Evolutionary conservation across 139 green algal species (phyloP), one percentile per base, ranked within the genome.

Genomic region (Pseudopediastrum boryanum): DNA sequence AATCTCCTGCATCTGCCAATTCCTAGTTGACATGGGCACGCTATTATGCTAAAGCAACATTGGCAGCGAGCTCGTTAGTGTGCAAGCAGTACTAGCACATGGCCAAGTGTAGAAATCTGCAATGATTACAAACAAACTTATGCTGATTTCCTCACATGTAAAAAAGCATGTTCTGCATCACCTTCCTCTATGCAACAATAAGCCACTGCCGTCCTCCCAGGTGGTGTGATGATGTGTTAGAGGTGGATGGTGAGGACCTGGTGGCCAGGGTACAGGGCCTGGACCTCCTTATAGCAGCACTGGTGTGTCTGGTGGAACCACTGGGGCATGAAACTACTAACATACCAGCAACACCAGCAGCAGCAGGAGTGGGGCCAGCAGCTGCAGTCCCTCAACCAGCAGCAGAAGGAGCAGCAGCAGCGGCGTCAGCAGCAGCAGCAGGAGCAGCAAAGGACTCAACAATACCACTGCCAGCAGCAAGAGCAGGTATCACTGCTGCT

Each of bases 211-310:
- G 71, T 77, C 33, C 48, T 51, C 42, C 33, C 84, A 50, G 41
- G 63, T 23, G 38, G 74, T n/a, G n/a, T n/a, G n/a, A n/a, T n/a
- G n/a, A n/a, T n/a, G n/a, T n/a, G 82, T 80, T 95, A 38, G 65
- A 72, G 25, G 79, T 90, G 54, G 88, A 94, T 69, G 93, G 92
- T 76, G 89, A 97, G 74, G 91, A 97, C 54, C 31, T 92, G 25
- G 66, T 89, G 1, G 90, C 87, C 1, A 71, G 82, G 29, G 33
- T 50, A 12, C 50, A 75, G 27, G 79, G 89, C n/a, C 89, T 96
- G 78, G 94, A 95, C 81, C 85, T 97, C 29, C 71, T 95, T 41
- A 89, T 98, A 39, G 82, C 85, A 7, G 72, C 90, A 13, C n/a
- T 75, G 2, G 54, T 81, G 19, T 41, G 87, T 29, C 86, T 96